Base-by-base conservation (phyloP, 257 asterid species). In the Solanum phureja region DNA sequence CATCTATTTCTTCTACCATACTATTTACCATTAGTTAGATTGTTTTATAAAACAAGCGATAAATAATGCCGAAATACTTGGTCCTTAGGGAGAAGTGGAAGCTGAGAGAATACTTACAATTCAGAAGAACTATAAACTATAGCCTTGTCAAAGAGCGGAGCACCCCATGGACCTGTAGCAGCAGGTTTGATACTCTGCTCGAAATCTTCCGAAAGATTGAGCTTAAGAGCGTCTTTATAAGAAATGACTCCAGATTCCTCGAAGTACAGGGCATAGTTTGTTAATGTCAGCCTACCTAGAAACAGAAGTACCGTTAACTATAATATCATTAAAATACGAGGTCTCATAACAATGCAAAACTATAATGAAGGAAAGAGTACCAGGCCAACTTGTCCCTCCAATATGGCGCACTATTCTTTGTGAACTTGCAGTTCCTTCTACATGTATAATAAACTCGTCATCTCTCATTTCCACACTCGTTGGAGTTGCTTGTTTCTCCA, bases 371-470 rank as follows among this genome's bases (percentile, higher is more conserved):
- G 88, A 93, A 23, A 46, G 27, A 81, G 66, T 34, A 96, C 99
- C 99, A 27, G 98, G 98, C 98, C 98, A 95, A 86, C 98, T 95
- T 76, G 98, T 93, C 89, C 98, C 98, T n/a, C 98, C 97, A 21
- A 96, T 96, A 73, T 96, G 99, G 42, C 99, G 98, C 79, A 96
- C 95, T 56, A 95, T 96, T 93, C 99, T 93, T 64, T 94, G 94
- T 3, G 98, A 91, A 88, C 93, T 91, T 62, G 92, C 94, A 52
- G 98, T 96, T 34, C 99, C 99, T 90, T 96, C 98, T 13, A 96
- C 98, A 11, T 96, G 98, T 86, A 96, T 89, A 86, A 96, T 93
- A 83, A 93, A 92, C 88, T 96, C 98, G 87, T 95, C 97, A 68
- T 93, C 98, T 7, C 83, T 93, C 29, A 95, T 84, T 66, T 92